These are phyloP conservation scores for Boletus sp. DNA, from an alignment of 768 basidiomycete species.

Conservation along the genomic window DNA sequence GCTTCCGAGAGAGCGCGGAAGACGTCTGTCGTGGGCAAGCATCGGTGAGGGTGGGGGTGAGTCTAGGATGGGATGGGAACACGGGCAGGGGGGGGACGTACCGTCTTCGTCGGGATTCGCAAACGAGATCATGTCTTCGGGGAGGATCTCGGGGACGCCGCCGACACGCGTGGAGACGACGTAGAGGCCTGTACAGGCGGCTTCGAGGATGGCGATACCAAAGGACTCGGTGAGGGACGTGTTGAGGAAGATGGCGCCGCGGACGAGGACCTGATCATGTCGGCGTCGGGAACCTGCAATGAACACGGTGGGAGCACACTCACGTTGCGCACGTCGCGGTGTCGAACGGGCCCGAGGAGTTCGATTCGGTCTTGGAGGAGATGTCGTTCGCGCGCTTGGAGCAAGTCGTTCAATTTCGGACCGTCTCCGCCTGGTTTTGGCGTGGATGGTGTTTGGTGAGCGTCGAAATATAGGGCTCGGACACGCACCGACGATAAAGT, in stretches of 20 bases:
- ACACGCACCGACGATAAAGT: slow-evolving; percentile 74
- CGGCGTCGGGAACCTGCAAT: not conserved
- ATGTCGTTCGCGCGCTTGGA: slow-evolving; percentile 94
- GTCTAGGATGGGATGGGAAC: not conserved
- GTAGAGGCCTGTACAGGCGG: slow-evolving; percentile 91
- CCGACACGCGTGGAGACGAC: slow-evolving; percentile 94
- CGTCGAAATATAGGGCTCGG: not conserved
- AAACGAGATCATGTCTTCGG: slow-evolving; percentile 93
- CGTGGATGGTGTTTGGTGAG: not conserved
- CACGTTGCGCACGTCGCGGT: slow-evolving; percentile 81
- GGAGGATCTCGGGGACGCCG: slow-evolving; percentile 93
- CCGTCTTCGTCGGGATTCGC: slow-evolving; percentile 93
- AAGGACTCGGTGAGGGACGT: slow-evolving; percentile 96
- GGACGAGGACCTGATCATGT: slow-evolving; percentile 66
- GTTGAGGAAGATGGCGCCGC: slow-evolving; percentile 91
- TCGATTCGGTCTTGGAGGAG: slow-evolving; percentile 90
- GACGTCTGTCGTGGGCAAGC: slow-evolving; percentile 56
- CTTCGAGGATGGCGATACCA: slow-evolving; percentile 96
- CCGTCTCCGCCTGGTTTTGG: slow-evolving; percentile 81
- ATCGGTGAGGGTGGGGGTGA: no score
- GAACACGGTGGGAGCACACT: slow-evolving; percentile 15
- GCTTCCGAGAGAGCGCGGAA: slow-evolving; percentile 81
- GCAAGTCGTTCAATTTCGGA: slow-evolving; percentile 89
- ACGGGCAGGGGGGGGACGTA: slow-evolving; percentile 32
- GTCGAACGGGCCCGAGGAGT: slow-evolving; percentile 77